These are phyloP conservation scores for Scheffersomyces insectosa DNA, from an alignment of 1,139 yeast species.

Conservation along the genomic window DNA sequence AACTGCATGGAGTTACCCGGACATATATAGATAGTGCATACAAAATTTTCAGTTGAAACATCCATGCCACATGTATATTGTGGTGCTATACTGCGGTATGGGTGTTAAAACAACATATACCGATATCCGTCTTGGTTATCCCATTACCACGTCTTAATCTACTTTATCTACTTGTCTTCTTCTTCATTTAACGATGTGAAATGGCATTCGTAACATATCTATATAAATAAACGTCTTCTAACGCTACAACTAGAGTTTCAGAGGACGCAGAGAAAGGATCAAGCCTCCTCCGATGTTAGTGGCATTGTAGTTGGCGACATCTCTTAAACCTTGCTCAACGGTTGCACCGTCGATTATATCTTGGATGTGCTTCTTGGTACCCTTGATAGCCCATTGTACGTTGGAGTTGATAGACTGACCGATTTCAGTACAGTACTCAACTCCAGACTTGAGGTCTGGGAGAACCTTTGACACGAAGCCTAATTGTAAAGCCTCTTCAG, in stretches of 20 bases:
- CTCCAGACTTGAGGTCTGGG: conserved; percentile 50
- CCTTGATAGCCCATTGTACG: conserved; percentile 63
- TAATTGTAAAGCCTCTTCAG: conserved; percentile 53
- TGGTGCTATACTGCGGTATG: no score
- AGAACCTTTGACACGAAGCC: conserved; percentile 57
- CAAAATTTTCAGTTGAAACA: no score
- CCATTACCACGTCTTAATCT: no score
- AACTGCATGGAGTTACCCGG: no score
- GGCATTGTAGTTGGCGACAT: conserved; percentile 57
- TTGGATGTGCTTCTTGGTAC: conserved; percentile 62
- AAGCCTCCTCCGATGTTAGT: conserved; percentile 37
- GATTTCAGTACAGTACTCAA: conserved; percentile 48
- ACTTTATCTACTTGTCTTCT: no score
- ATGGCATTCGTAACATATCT: not conserved
- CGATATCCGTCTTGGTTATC: no score
- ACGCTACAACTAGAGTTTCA: conserved; percentile 6
- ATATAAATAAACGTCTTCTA: conserved; percentile 1
- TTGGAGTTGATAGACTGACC: conserved; percentile 52
- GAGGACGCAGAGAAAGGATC: conserved; percentile 4
- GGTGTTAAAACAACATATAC: no score
- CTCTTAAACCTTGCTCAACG: conserved; percentile 50
- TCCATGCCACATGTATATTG: no score
- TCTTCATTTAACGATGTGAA: not conserved
- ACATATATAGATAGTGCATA: no score
- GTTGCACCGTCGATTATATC: conserved; percentile 49